Conservation (phyloP, 2,329 filamentous ascomycete genomes). For the Penicillium sclerotigenum region DNA sequence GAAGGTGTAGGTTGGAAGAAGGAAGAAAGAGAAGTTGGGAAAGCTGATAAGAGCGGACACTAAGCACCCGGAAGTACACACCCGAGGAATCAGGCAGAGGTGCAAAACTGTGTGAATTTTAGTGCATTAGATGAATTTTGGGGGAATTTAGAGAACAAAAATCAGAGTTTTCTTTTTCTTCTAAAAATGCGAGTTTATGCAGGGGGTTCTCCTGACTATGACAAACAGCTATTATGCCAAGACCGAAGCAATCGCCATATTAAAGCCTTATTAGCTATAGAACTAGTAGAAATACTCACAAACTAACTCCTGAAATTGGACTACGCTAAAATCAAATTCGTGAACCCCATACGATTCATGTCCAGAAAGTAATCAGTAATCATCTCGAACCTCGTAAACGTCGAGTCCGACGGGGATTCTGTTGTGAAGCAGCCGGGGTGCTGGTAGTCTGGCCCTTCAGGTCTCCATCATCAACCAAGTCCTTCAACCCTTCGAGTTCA, state of each 20-base stretch:
- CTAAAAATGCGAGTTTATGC: background rate
- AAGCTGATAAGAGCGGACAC: slow-evolving; percentile 17
- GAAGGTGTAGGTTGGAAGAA: slow-evolving; percentile 20
- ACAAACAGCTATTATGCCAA: background rate
- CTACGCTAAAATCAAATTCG: slow-evolving; percentile 11
- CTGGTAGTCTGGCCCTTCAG: slow-evolving; percentile 16
- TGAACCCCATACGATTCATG: slow-evolving; percentile 15
- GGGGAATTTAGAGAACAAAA: background rate
- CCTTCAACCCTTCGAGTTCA: slow-evolving; percentile 61
- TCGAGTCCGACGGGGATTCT: slow-evolving; percentile 21
- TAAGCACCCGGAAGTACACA: slow-evolving; percentile 19
- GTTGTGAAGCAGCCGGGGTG: slow-evolving; percentile 12
- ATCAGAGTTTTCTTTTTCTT: background rate
- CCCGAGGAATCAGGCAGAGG: slow-evolving; percentile 15
- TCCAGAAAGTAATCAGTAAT: slow-evolving; percentile 7
- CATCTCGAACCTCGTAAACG: slow-evolving; percentile 14
- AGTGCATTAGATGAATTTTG: background rate
- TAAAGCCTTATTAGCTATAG: background rate
- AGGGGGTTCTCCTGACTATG: background rate
- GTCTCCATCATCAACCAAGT: slow-evolving; percentile 55
- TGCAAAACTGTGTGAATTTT: background rate
- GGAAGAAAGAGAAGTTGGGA: slow-evolving; percentile 23
- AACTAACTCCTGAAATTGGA: background rate
- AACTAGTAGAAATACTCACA: background rate
- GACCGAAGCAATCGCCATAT: background rate